Conservation (phyloP, 805 yeast genomes). For the Ogataea methanolica region DNA sequence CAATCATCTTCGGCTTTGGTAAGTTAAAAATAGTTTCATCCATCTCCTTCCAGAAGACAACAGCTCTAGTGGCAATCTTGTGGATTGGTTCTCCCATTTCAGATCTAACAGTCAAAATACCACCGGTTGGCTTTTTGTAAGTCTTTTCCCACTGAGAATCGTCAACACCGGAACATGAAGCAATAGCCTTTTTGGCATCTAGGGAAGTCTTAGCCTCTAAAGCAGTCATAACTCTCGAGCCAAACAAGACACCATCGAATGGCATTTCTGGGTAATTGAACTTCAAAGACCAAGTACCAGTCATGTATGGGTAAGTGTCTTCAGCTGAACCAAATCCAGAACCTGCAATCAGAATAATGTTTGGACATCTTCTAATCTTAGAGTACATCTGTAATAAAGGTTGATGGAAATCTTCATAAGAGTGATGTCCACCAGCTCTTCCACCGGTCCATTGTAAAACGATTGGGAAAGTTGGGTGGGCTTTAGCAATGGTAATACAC, state of each 20-base stretch:
- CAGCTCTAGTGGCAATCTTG: conserved; percentile 97
- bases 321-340: conserved; percentile 97
- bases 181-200: conserved; percentile 91
- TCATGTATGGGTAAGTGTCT: conserved; percentile 95
- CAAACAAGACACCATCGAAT: conserved; percentile 93
- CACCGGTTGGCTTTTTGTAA: conserved; percentile 94
- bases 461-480: conserved; percentile 95
- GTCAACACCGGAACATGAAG: conserved; percentile 82
- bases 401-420: conserved; percentile 98
- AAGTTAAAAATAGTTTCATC: conserved; percentile 89
- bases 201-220: conserved; percentile 93
- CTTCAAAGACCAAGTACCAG: conserved; percentile 91
- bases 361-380: conserved; percentile 84
- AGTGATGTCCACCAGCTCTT: conserved; percentile 99
- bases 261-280: conserved; percentile 98
- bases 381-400: conserved; percentile 95
- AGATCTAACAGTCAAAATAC: conserved; percentile 90
- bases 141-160: conserved; percentile 91
- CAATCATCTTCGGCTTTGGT: conserved; percentile 84
- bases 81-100: conserved; percentile 99
- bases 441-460: conserved; percentile 99
- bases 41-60: conserved; percentile 93
- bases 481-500: conserved; percentile 85
- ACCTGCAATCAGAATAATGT: conserved; percentile 91
- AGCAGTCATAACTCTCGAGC: conserved; percentile 96